Conservation (phyloP, 345 rosid species). For the Garcia nutans region DNA sequence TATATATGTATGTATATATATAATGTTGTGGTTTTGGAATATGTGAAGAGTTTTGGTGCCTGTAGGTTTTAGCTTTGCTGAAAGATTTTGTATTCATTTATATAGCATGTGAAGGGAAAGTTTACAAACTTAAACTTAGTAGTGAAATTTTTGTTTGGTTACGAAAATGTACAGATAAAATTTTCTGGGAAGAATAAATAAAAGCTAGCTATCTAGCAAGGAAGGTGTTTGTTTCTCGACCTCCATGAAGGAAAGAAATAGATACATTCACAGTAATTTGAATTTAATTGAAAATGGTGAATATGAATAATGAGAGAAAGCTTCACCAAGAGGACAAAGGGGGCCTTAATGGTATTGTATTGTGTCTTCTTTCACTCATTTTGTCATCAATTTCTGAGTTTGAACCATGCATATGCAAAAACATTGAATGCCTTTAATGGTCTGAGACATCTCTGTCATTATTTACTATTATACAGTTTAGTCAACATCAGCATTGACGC, state of each 20-base stretch:
- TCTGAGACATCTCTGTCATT: constrained; percentile 21
- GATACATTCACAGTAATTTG: too few species aligned
- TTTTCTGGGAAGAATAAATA: too few species aligned
- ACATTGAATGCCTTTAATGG: constrained; percentile 41
- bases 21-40: too few species aligned
- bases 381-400: constrained; percentile 50
- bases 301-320: constrained; percentile 14
- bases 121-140: background rate
- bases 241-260: background rate
- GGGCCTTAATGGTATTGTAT: constrained; percentile 1
- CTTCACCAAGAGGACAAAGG: constrained; percentile 25
- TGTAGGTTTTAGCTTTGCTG: background rate
- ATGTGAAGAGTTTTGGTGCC: too few species aligned
- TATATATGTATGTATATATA: too few species aligned
- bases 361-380: constrained; percentile 13
- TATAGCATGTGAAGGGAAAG: background rate
- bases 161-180: background rate
- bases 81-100: background rate
- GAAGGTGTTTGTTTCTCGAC: background rate
- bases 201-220: background rate
- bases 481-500: constrained; percentile 51
- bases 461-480: constrained; percentile 29
- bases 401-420: constrained; percentile 27
- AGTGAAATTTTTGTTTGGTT: background rate
- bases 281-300: constrained; percentile 27